phyloP scores from a whole-genome alignment of 1,284 basidiomycete species.

The Psilocybe mexicana region DNA sequence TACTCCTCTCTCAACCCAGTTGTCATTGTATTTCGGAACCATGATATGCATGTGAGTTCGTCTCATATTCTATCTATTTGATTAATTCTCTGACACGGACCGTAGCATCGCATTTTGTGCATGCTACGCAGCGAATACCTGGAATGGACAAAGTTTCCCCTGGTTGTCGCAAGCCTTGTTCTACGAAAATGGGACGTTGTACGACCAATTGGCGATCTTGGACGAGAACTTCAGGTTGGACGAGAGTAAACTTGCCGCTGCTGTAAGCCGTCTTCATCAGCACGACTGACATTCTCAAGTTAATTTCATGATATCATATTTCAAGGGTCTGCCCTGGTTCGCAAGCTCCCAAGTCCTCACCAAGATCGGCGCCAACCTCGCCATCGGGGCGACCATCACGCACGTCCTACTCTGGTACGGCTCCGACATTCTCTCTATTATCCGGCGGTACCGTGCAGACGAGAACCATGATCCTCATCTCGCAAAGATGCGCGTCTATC shows the following conservation, averaged over 20 bases:
- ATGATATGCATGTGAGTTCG: constrained; percentile 41
- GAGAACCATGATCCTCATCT: constrained; percentile 48
- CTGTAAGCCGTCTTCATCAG: constrained; percentile 20
- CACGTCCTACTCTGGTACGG: constrained; percentile 55
- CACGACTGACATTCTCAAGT: neutral
- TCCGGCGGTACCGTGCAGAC: constrained; percentile 36
- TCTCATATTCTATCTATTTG: neutral
- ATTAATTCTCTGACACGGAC: neutral
- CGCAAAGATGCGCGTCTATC: constrained; percentile 61
- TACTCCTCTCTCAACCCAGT: constrained; percentile 44
- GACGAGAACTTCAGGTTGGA: constrained; percentile 45
- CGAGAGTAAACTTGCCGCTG: constrained; percentile 35
- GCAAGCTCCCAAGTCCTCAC: constrained; percentile 41
- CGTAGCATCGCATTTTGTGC: constrained; percentile 40
- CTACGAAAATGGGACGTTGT: constrained; percentile 39
- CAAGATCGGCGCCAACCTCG: constrained; percentile 40
- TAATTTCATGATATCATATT: neutral
- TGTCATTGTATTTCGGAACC: constrained; percentile 39
- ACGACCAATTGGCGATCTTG: constrained; percentile 34
- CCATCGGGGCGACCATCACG: constrained; percentile 45
- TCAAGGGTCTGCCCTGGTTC: constrained; percentile 45
- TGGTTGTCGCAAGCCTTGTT: constrained; percentile 48
- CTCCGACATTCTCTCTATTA: constrained; percentile 43
- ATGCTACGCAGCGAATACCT: constrained; percentile 37
- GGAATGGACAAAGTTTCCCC: constrained; percentile 47